Percentiles rank a stretch among this genome's conserved stretches.
phyloP scores from a whole-genome alignment of 306 rosid genomes.

The Lathyrus sativus region DNA sequence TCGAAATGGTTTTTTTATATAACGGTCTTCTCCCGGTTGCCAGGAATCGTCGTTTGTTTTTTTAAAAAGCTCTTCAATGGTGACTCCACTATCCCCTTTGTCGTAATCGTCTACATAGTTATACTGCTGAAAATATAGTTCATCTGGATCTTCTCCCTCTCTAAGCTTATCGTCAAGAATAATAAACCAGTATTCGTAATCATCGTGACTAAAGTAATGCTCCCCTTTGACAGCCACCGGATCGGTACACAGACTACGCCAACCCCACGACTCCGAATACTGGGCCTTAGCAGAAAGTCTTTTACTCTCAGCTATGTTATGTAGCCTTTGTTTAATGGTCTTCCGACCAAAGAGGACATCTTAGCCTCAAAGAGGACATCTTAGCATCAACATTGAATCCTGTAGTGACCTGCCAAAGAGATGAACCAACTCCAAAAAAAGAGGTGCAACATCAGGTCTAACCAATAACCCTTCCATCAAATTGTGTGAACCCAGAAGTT shows the following conservation, averaged over 20 bases:
- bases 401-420: constrained; percentile 92
- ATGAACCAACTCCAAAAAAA: constrained; percentile 85
- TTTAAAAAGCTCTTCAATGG: constrained; percentile 76
- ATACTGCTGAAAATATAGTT: too few species aligned
- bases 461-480: constrained; percentile 90
- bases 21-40: constrained; percentile 95
- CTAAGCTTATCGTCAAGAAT: too few species aligned
- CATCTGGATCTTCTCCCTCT: too few species aligned
- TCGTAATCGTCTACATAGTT: constrained; percentile 87
- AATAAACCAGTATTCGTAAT: too few species aligned
- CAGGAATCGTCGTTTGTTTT: constrained; percentile 83
- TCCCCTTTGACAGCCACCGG: too few species aligned
- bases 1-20: constrained; percentile 69
- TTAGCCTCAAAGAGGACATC: constrained; percentile 81
- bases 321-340: constrained; percentile 75
- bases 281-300: too few species aligned
- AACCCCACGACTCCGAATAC: too few species aligned
- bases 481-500: too few species aligned
- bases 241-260: too few species aligned
- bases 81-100: constrained; percentile 91
- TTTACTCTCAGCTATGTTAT: too few species aligned
- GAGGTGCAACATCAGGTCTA: constrained; percentile 98
- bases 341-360: constrained; percentile 91
- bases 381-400: constrained; percentile 92
- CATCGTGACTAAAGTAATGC: too few species aligned